phyloP scores from a whole-genome alignment of 768 basidiomycete species.

The Kwoniella shandongensis region DNA sequence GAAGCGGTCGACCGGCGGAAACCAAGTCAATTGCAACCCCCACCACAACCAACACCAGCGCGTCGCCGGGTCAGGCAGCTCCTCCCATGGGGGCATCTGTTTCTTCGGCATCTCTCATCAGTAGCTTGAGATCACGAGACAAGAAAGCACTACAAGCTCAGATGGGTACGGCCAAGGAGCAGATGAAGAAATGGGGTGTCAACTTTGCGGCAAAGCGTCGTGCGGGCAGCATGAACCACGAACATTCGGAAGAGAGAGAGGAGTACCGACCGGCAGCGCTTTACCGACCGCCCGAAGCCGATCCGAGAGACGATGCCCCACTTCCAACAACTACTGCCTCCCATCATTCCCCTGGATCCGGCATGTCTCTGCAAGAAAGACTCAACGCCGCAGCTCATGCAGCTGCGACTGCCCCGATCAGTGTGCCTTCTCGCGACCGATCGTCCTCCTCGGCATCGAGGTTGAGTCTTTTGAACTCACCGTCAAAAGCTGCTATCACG shows the following conservation, averaged over 20 bases:
- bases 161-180: slow-evolving; percentile 66
- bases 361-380: slow-evolving; percentile 40
- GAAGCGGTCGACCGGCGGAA: not conserved
- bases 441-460: slow-evolving; percentile 13
- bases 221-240: slow-evolving; percentile 7
- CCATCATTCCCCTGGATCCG: slow-evolving; percentile 2
- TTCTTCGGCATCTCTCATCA: slow-evolving; percentile 64
- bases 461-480: slow-evolving; percentile 13
- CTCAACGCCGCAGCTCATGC: slow-evolving; percentile 39
- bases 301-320: slow-evolving; percentile 16
- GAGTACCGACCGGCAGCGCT: slow-evolving; percentile 21
- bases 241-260: slow-evolving; percentile 5
- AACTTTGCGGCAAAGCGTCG: slow-evolving; percentile 63
- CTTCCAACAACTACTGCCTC: not conserved
- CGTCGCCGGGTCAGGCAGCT: not conserved
- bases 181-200: slow-evolving; percentile 88
- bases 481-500: slow-evolving; percentile 6
- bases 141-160: slow-evolving; percentile 82
- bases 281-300: slow-evolving; percentile 38
- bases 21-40: not conserved
- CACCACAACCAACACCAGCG: not conserved
- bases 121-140: slow-evolving; percentile 72
- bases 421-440: slow-evolving; percentile 4
- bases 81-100: slow-evolving; percentile 9
- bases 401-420: slow-evolving; percentile 7